These are phyloP conservation scores for Nannizzia gypsea DNA, from an alignment of 2,329 filamentous ascomycete species.

Conservation along the genomic window DNA sequence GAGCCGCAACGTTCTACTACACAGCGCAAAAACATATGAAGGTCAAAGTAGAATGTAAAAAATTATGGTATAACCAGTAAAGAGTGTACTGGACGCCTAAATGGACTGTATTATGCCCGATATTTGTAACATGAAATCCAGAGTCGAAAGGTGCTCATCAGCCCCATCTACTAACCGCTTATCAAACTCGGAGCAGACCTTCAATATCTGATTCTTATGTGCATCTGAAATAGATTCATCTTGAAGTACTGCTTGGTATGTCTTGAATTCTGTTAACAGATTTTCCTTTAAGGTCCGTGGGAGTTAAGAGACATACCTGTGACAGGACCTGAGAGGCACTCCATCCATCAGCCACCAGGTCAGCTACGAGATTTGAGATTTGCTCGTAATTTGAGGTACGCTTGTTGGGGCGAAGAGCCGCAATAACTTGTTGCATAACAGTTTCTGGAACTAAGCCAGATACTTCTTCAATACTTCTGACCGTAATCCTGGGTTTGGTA, in stretches of 20 bases:
- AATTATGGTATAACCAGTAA: background rate
- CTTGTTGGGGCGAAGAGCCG: conserved; percentile 62
- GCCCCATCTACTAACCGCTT: conserved; percentile 89
- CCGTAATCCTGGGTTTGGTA: conserved; percentile 49
- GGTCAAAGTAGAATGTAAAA: background rate
- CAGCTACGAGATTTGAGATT: conserved; percentile 68
- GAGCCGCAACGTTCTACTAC: too few species aligned
- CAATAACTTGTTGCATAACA: conserved; percentile 58
- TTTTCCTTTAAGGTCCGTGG: background rate
- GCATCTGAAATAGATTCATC: conserved; percentile 73
- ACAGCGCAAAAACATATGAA: background rate
- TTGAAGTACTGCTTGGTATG: conserved; percentile 71
- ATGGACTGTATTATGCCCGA: conserved; percentile 39
- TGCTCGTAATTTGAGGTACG: conserved; percentile 53
- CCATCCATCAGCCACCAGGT: conserved; percentile 94
- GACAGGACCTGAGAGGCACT: conserved; percentile 78
- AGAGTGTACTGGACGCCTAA: background rate
- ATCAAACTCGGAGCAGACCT: conserved; percentile 85
- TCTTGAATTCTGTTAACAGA: conserved; percentile 31
- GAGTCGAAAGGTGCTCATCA: conserved; percentile 83
- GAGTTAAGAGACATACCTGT: conserved; percentile 45
- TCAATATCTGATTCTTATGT: conserved; percentile 82
- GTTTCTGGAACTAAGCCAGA: conserved; percentile 77
- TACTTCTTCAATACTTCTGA: conserved; percentile 81
- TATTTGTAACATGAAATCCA: conserved; percentile 75